phyloP scores from a whole-genome alignment of 225 moss, liverwort and hornwort genomes.

The Neckera pumila region DNA sequence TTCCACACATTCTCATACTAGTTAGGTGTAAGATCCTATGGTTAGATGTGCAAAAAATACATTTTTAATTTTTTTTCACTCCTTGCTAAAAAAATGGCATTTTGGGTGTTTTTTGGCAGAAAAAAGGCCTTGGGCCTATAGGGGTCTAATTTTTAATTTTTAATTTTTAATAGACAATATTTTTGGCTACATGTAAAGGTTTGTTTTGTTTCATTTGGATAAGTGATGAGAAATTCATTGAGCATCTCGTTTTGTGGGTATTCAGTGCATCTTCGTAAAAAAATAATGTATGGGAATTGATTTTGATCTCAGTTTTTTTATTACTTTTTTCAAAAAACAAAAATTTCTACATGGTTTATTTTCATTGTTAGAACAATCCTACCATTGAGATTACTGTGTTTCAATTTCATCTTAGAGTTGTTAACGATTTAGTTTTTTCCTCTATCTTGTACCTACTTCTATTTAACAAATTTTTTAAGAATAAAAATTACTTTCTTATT shows the following conservation, averaged over 20 bases:
- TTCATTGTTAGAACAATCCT: not conserved
- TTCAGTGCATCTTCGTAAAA: rapidly evolving
- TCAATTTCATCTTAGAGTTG: not conserved
- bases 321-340: too few relatives aligned
- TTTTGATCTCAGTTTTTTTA: too few relatives aligned
- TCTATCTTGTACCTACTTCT: not conserved
- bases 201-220: not conserved
- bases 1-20: too few relatives aligned
- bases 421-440: rapidly evolving
- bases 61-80: too few relatives aligned
- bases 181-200: not conserved
- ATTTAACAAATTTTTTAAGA: not conserved
- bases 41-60: too few relatives aligned
- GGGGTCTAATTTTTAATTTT: rapidly evolving
- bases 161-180: not conserved
- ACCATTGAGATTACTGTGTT: rapidly evolving
- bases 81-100: too few relatives aligned
- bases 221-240: not conserved
- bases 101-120: too few relatives aligned
- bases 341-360: not conserved
- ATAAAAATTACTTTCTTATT: not conserved
- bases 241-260: rapidly evolving
- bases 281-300: rapidly evolving
- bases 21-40: too few relatives aligned
- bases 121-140: too few relatives aligned